Evolutionary conservation across 1,139 yeast species (phyloP).

Genomic region (Taiozyma sp.): DNA sequence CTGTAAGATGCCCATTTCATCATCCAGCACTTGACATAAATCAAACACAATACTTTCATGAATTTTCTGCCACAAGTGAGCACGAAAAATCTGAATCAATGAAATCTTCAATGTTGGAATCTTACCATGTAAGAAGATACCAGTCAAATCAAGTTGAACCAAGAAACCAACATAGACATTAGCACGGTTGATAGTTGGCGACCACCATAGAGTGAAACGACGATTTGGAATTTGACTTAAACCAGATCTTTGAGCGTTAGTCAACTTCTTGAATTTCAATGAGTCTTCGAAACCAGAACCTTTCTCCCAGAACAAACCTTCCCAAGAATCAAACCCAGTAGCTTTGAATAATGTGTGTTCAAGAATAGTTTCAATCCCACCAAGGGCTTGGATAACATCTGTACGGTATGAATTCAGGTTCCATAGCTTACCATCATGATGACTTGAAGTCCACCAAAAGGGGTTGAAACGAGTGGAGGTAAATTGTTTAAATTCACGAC

Average conservation of each 20-base stretch:
- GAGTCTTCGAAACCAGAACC: constrained; percentile 97
- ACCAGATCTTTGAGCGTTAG: constrained; percentile 97
- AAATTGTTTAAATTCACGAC: constrained; percentile 74
- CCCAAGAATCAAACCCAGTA: constrained; percentile 98
- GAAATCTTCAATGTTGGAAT: constrained; percentile 96
- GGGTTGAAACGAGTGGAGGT: constrained; percentile 72
- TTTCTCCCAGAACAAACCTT: constrained; percentile 97
- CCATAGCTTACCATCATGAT: constrained; percentile 97
- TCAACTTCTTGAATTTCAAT: constrained; percentile 85
- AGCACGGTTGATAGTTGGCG: constrained; percentile 97
- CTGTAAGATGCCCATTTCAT: constrained; percentile 76
- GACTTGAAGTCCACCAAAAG: constrained; percentile 94
- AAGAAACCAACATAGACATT: constrained; percentile 96
- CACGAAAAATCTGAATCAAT: constrained; percentile 91
- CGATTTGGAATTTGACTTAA: constrained; percentile 97
- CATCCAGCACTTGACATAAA: constrained; percentile 85
- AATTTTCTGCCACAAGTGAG: constrained; percentile 98
- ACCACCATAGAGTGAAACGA: constrained; percentile 98
- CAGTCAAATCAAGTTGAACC: constrained; percentile 94
- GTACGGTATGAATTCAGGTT: constrained; percentile 88
- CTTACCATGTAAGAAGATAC: constrained; percentile 95
- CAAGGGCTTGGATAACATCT: constrained; percentile 94
- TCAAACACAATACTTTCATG: constrained; percentile 96
- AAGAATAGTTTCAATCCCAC: constrained; percentile 93
- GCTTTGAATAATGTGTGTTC: constrained; percentile 96